Evolutionary conservation across 768 basidiomycete species (phyloP).

Genomic region (Melanogaster broomeanus): DNA sequence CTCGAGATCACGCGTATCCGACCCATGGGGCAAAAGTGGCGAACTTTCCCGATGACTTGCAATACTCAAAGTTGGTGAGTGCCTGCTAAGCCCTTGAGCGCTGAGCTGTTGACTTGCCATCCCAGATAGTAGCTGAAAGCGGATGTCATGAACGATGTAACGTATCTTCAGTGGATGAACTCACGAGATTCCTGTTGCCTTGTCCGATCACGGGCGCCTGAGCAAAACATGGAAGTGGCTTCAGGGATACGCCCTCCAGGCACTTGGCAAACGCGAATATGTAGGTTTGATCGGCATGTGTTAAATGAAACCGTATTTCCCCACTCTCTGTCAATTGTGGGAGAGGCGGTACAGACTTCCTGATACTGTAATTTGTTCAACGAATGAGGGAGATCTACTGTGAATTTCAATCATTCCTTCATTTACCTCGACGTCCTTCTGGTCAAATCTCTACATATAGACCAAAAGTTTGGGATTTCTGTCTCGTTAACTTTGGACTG

Average conservation of each 20-base stretch:
- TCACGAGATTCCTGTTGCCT: no score
- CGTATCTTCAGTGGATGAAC: no score
- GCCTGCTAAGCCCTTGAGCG: neutral
- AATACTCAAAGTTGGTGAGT: neutral
- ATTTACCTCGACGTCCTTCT: neutral
- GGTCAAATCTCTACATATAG: neutral
- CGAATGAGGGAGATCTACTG: neutral
- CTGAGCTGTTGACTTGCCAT: neutral
- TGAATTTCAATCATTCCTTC: neutral
- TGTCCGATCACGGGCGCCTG: no score
- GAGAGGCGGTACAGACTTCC: neutral
- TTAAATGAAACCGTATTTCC: neutral
- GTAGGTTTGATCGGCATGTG: neutral
- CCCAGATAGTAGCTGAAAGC: neutral
- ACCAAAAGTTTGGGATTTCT: neutral
- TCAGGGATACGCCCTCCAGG: no score
- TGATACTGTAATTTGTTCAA: neutral
- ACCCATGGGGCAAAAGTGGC: neutral
- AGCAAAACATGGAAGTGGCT: neutral
- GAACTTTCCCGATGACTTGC: neutral
- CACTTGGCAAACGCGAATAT: no score
- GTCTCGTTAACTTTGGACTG: neutral
- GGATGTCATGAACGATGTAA: neutral
- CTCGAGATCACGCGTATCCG: neutral
- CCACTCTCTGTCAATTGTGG: neutral